Percentiles rank a stretch among this genome's conserved stretches.
Conservation (phyloP, 1,139 yeast species). For the Arxiozyma slooffiae region DNA sequence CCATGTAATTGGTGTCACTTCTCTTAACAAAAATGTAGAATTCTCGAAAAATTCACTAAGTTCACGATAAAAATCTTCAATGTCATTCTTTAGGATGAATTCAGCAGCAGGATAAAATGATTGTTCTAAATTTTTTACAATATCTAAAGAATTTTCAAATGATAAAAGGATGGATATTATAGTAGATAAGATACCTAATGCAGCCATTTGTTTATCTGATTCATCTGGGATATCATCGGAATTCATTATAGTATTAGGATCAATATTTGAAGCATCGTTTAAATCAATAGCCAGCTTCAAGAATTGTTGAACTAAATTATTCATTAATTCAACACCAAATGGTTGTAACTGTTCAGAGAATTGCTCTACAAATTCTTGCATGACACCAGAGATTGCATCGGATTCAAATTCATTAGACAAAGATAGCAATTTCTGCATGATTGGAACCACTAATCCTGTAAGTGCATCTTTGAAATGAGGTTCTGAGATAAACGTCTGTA, state of each 20-base stretch:
- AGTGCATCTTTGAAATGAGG: conserved; percentile 61
- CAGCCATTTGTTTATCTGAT: conserved; percentile 80
- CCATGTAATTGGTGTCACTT: conserved; percentile 73
- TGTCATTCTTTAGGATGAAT: conserved; percentile 49
- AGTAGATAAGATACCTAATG: conserved; percentile 76
- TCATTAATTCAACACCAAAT: conserved; percentile 80
- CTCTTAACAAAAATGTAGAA: conserved; percentile 64
- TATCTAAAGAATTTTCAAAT: conserved; percentile 69
- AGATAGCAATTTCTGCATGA: conserved; percentile 70
- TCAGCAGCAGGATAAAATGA: conserved; percentile 66
- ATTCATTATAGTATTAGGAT: conserved; percentile 39
- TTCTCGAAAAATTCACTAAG: conserved; percentile 78
- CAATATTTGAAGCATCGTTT: conserved; percentile 48
- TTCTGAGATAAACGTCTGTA: conserved; percentile 65
- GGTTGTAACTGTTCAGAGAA: conserved; percentile 87
- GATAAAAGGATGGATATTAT: conserved; percentile 79
- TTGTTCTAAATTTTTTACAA: conserved; percentile 59
- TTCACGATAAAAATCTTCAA: conserved; percentile 77
- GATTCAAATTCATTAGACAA: conserved; percentile 77
- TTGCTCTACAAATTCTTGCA: conserved; percentile 91
- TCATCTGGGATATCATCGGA: conserved; percentile 38
- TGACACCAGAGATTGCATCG: conserved; percentile 79
- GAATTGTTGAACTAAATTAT: conserved; percentile 70
- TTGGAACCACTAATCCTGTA: conserved; percentile 59
- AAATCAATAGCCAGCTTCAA: conserved; percentile 64